Conservation (phyloP, 176 grass and related monocot species). For the Typha latifolia region DNA sequence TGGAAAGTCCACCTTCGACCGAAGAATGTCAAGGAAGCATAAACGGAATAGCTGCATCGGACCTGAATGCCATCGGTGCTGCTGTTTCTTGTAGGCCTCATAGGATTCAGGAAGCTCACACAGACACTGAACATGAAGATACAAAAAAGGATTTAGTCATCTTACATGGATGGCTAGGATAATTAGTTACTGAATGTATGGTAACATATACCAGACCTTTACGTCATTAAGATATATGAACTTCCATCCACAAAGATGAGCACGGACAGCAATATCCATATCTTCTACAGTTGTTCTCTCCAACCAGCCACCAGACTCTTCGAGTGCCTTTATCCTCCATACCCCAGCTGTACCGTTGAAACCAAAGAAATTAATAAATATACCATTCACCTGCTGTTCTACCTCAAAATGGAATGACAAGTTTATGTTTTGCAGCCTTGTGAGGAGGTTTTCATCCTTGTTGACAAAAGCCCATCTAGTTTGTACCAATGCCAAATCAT, state of each 20-base stretch:
- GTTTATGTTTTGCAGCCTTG: slow-evolving; percentile 30
- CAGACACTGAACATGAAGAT: slow-evolving; percentile 15
- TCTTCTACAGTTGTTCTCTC: slow-evolving; percentile 29
- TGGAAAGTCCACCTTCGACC: slow-evolving; percentile 11
- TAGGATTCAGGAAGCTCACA: slow-evolving; percentile 27
- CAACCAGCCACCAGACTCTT: slow-evolving; percentile 31
- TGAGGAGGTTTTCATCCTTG: slow-evolving; percentile 26
- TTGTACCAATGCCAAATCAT: slow-evolving; percentile 28
- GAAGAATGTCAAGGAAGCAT: slow-evolving; percentile 25
- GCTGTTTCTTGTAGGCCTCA: slow-evolving; percentile 28
- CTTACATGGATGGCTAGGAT: not conserved
- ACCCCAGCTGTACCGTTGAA: slow-evolving; percentile 30
- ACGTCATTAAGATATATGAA: slow-evolving; percentile 31
- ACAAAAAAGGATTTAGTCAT: not conserved
- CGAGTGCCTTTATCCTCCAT: slow-evolving; percentile 29
- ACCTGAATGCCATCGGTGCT: slow-evolving; percentile 29
- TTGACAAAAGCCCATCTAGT: slow-evolving; percentile 27
- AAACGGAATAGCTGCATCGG: slow-evolving; percentile 28
- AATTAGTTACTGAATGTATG: not conserved
- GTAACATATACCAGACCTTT: slow-evolving; percentile 11
- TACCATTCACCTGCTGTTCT: slow-evolving; percentile 26
- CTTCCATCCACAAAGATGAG: slow-evolving; percentile 30
- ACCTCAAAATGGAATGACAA: slow-evolving; percentile 33
- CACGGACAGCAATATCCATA: slow-evolving; percentile 29
- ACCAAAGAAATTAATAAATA: slow-evolving; percentile 31